phyloP scores from a whole-genome alignment of 306 rosid species.

The Vicia faba region DNA sequence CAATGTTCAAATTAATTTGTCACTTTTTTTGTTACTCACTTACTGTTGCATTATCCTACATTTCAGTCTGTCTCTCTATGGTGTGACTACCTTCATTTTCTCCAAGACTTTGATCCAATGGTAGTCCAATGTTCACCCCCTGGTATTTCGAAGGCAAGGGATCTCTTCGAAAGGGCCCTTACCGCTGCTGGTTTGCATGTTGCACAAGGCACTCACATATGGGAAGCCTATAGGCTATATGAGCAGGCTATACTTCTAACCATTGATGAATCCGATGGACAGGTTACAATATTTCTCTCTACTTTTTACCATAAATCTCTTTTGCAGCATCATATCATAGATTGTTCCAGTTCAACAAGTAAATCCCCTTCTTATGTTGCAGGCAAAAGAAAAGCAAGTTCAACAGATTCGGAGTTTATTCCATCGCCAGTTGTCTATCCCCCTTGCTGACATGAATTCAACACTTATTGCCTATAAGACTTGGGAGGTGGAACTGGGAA shows the following conservation, averaged over 20 bases:
- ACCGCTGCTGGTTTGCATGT: constrained; percentile 89
- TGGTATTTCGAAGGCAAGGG: constrained; percentile 75
- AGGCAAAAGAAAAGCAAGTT: constrained; percentile 82
- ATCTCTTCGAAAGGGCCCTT: constrained; percentile 79
- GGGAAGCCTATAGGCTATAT: constrained; percentile 80
- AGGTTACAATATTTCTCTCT: constrained; percentile 50
- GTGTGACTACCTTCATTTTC: constrained; percentile 66
- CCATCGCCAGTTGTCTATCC: constrained; percentile 88
- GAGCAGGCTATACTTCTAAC: constrained; percentile 66
- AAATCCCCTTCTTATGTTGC: constrained; percentile 39
- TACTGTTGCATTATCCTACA: constrained; percentile 23
- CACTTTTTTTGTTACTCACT: constrained; percentile 19
- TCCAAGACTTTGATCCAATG: constrained; percentile 66
- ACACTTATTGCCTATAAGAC: constrained; percentile 68
- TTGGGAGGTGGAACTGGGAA: constrained; percentile 82
- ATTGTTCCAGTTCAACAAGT: constrained; percentile 17
- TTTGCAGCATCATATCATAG: constrained; percentile 31
- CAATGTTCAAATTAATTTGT: too few relatives aligned
- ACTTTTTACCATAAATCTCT: not conserved
- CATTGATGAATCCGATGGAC: constrained; percentile 56
- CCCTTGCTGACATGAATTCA: constrained; percentile 70
- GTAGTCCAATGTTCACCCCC: constrained; percentile 54
- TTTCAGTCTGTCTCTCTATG: constrained; percentile 85
- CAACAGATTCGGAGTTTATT: constrained; percentile 69
- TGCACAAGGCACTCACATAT: constrained; percentile 68